Base-by-base conservation (phyloP, 2,329 filamentous ascomycete genomes). In the Pseudofabraea citricarpa region DNA sequence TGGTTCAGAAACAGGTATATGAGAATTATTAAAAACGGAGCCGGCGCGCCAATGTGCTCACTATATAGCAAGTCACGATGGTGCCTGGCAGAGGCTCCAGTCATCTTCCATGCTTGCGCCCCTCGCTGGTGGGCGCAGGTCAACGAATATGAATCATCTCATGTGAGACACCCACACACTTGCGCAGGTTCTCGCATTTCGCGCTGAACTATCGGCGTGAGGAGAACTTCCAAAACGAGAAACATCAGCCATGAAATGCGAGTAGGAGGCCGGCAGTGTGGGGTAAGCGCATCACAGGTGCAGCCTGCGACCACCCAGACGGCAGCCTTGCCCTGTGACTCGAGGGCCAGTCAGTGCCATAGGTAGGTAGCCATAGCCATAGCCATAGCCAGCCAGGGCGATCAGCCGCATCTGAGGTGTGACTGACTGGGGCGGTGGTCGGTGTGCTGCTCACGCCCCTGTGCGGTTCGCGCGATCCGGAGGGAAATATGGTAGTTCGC, bases 21-120 rank as follows among this genome's bases (percentile, higher is more conserved):
- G 15, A 37, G 35, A 22, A n/a, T n/a, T n/a, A n/a, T n/a, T n/a
- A n/a, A n/a, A n/a, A n/a, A n/a, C n/a, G n/a, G n/a, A n/a, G n/a
- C n/a, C n/a, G n/a, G 35, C 21, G 35, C 12, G 23, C 18, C 10
- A 21, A 21, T 37, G 35, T 20, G 21, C 35, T 22, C 35, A 22
- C 23, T 37, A 37, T 37, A 37, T 6, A 8, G 35, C 18, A 22
- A 21, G 19, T 21, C 19, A 21, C 13, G 10, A 20, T 20, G 35
- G 35, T 24, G 35, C 35, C 35, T 37, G 10, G 19, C 21, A n/a
- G 16, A 37, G 35, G 35, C 35, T 37, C 16, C 35, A 10, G 35
- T 37, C 35, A 37, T 24, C n/a, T 22, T 12, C 19, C 15, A 8
- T 9, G 21, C n/a, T 9, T 22, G 35, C 21, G 35, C 35, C 35